phyloP scores from a whole-genome alignment of 1,139 yeast genomes.

The Candida neerlandica region DNA sequence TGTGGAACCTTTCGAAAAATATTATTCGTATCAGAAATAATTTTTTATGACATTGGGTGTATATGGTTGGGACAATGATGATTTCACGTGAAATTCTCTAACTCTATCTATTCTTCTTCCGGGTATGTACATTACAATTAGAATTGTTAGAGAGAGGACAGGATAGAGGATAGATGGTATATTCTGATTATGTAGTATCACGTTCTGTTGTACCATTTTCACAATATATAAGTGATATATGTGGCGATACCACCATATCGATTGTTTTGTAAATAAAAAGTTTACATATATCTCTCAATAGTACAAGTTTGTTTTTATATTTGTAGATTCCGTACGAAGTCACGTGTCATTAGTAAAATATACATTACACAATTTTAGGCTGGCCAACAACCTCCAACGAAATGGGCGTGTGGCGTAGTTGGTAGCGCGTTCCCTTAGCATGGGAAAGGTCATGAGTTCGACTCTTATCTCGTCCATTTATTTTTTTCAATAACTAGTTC shows the following conservation, averaged over 20 bases:
- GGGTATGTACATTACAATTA: background rate
- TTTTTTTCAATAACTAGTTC: slow-evolving; percentile 19
- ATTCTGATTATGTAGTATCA: background rate
- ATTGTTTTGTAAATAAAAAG: too few species aligned
- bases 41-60: background rate
- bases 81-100: background rate
- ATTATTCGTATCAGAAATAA: background rate
- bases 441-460: slow-evolving; percentile 70
- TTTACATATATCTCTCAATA: too few species aligned
- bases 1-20: background rate
- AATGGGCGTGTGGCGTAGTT: slow-evolving; percentile 69
- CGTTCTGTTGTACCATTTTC: background rate
- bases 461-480: slow-evolving; percentile 63
- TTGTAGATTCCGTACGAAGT: too few species aligned
- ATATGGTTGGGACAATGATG: background rate
- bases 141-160: too few species aligned
- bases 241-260: too few species aligned
- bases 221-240: too few species aligned
- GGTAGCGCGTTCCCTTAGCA: slow-evolving; percentile 74
- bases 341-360: too few species aligned
- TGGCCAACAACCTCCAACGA: too few species aligned
- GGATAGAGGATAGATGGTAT: too few species aligned
- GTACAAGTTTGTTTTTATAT: too few species aligned
- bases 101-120: background rate
- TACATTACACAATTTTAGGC: too few species aligned